Evolutionary conservation across 345 rosid species (phyloP).

Genomic region (Lepidium aucheri): DNA sequence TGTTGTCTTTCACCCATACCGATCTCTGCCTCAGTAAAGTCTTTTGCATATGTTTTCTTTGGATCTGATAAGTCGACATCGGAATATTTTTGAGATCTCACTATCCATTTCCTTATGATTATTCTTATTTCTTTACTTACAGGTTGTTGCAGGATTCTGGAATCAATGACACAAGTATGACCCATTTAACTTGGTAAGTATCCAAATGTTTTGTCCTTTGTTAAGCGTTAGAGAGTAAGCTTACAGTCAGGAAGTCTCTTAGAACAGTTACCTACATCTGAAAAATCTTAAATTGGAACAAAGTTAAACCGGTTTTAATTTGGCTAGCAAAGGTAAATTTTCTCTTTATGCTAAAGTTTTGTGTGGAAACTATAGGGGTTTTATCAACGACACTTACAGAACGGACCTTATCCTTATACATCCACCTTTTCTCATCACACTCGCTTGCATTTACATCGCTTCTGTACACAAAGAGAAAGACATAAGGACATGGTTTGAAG

Average conservation of each 20-base stretch:
- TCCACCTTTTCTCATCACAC: constrained; percentile 79
- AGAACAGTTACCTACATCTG: background rate
- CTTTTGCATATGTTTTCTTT: background rate
- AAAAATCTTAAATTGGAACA: background rate
- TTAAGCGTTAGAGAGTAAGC: background rate
- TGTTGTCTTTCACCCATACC: constrained; percentile 94
- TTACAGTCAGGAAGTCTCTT: background rate
- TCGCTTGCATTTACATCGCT: constrained; percentile 90
- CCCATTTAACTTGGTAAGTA: constrained; percentile 73
- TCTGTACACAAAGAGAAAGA: constrained; percentile 72
- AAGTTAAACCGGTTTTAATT: background rate
- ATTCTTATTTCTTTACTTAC: constrained; percentile 14
- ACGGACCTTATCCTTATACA: constrained; percentile 89
- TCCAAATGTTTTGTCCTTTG: background rate
- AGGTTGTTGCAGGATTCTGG: constrained; percentile 88
- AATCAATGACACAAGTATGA: constrained; percentile 56
- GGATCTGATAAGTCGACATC: background rate
- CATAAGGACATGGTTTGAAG: constrained; percentile 91
- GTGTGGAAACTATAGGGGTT: constrained; percentile 58
- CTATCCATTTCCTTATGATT: background rate
- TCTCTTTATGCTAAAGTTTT: background rate
- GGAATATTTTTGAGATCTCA: background rate
- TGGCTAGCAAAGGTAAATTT: background rate
- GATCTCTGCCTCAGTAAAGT: constrained; percentile 73
- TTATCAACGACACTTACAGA: constrained; percentile 91